These are phyloP conservation scores for Mucor velutinosus DNA, from an alignment of 371 early-diverging fungal genomes.

Conservation along the genomic window DNA sequence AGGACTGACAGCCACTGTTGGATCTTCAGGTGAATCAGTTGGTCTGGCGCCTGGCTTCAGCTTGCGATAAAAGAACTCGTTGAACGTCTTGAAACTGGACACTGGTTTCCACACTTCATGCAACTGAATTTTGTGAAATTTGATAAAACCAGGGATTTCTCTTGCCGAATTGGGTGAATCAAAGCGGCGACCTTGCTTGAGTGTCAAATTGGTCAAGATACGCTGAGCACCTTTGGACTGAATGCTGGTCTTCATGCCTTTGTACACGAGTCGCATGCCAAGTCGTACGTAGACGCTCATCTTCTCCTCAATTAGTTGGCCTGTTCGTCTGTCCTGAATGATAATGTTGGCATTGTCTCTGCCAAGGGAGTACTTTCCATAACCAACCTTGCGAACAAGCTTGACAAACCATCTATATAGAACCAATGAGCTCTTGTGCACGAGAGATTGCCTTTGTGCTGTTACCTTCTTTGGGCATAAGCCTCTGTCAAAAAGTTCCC, in stretches of 20 bases:
- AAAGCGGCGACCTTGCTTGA: constrained; percentile 78
- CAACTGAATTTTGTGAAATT: constrained; percentile 69
- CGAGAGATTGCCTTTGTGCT: not conserved
- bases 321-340: constrained; percentile 73
- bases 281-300: constrained; percentile 82
- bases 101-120: constrained; percentile 70
- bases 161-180: constrained; percentile 67
- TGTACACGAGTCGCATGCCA: constrained; percentile 81
- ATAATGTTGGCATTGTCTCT: constrained; percentile 76
- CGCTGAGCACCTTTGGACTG: constrained; percentile 51
- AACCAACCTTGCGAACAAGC: constrained; percentile 72
- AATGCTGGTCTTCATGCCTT: constrained; percentile 52
- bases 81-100: constrained; percentile 74
- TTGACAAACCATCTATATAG: constrained; percentile 72
- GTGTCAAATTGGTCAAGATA: constrained; percentile 60
- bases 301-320: constrained; percentile 76
- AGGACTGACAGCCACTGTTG: constrained; percentile 69
- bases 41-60: constrained; percentile 71
- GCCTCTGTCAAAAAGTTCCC: constrained; percentile 80
- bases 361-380: constrained; percentile 61
- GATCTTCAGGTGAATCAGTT: constrained; percentile 62
- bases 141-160: constrained; percentile 76
- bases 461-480: constrained; percentile 62
- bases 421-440: not conserved
- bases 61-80: constrained; percentile 86